A percentile compares a stretch with the other conserved stretches of the same genome.
These are phyloP conservation scores for Penicillium maclennaniae DNA, from an alignment of 495 filamentous ascomycete species.

Conservation along the genomic window DNA sequence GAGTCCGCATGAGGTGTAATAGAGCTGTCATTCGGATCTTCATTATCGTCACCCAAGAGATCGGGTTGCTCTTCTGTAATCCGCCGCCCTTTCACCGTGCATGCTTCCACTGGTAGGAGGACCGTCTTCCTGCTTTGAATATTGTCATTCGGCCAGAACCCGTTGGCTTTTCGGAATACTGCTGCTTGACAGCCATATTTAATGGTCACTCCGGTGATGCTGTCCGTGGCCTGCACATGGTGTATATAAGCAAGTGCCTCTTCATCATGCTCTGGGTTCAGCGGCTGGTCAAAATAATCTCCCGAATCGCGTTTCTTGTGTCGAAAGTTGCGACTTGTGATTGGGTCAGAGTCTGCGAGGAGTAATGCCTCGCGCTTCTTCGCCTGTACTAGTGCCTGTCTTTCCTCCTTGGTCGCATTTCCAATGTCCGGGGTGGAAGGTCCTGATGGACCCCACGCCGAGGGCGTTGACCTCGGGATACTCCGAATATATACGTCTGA, in stretches of 20 bases:
- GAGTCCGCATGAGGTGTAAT: slow-evolving; percentile 34
- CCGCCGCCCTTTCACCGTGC: slow-evolving; percentile 72
- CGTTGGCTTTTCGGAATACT: slow-evolving; percentile 79
- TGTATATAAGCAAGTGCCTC: slow-evolving; percentile 85
- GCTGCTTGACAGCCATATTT: slow-evolving; percentile 80
- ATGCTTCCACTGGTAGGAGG: slow-evolving; percentile 85
- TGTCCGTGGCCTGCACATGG: slow-evolving; percentile 75
- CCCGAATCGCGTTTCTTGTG: slow-evolving; percentile 60
- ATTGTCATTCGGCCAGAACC: slow-evolving; percentile 88
- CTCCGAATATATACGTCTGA: slow-evolving; percentile 39
- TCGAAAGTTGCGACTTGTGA: slow-evolving; percentile 40
- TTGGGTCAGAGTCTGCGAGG: slow-evolving; percentile 47
- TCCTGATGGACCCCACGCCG: slow-evolving; percentile 54
- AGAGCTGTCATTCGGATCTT: slow-evolving; percentile 40
- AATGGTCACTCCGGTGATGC: slow-evolving; percentile 83
- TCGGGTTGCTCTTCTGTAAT: slow-evolving; percentile 29
- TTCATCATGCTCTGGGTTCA: slow-evolving; percentile 56
- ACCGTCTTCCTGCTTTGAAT: slow-evolving; percentile 79
- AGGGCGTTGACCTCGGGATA: slow-evolving; percentile 33
- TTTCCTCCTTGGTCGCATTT: slow-evolving; percentile 52
- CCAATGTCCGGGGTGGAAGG: slow-evolving; percentile 44
- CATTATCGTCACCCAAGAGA: slow-evolving; percentile 31
- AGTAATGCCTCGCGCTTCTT: slow-evolving; percentile 61
- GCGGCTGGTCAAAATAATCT: slow-evolving; percentile 37
- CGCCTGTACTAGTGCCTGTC: slow-evolving; percentile 54